phyloP scores from a whole-genome alignment of 352 stramenopile genomes.

The Aphanomyces invadans region DNA sequence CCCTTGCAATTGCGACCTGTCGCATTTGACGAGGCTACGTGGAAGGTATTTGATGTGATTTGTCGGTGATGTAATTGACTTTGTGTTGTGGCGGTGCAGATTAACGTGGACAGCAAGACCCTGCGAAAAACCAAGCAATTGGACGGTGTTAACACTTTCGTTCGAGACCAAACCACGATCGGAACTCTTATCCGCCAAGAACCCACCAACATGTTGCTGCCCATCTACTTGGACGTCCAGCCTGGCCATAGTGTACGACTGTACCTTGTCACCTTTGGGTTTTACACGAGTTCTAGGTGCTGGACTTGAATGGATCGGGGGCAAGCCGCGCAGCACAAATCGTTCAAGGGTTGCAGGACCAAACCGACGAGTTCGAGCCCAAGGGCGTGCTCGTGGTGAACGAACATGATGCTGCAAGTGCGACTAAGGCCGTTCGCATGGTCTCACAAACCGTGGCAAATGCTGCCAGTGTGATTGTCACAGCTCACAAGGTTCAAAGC shows the following conservation, averaged over 20 bases:
- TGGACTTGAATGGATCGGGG: slow-evolving; percentile 19
- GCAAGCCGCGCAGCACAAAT: slow-evolving; percentile 17
- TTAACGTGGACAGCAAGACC: slow-evolving; percentile 61
- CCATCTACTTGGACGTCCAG: slow-evolving; percentile 87
- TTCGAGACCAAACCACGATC: slow-evolving; percentile 82
- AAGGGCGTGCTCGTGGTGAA: slow-evolving; percentile 57
- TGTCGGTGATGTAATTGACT: too few species aligned
- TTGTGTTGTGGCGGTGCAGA: slow-evolving; percentile 7
- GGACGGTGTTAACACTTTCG: slow-evolving; percentile 87
- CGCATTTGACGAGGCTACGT: slow-evolving; percentile 55
- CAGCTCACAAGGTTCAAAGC: slow-evolving; percentile 50
- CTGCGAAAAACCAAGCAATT: slow-evolving; percentile 84
- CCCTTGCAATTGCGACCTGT: slow-evolving; percentile 51
- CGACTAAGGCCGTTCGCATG: slow-evolving; percentile 43
- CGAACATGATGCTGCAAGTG: slow-evolving; percentile 48
- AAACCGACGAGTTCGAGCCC: not conserved
- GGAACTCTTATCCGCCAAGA: slow-evolving; percentile 93
- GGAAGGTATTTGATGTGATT: slow-evolving; percentile 69
- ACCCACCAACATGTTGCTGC: slow-evolving; percentile 92
- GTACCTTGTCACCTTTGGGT: not conserved
- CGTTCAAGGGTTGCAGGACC: slow-evolving; percentile 1
- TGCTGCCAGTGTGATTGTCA: slow-evolving; percentile 46
- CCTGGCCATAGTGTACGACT: slow-evolving; percentile 56
- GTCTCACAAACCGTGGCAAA: slow-evolving; percentile 50
- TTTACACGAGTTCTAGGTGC: slow-evolving; percentile 1